These are phyloP conservation scores for Barbarea vulgaris DNA, from an alignment of 345 rosid genomes.

Conservation along the genomic window DNA sequence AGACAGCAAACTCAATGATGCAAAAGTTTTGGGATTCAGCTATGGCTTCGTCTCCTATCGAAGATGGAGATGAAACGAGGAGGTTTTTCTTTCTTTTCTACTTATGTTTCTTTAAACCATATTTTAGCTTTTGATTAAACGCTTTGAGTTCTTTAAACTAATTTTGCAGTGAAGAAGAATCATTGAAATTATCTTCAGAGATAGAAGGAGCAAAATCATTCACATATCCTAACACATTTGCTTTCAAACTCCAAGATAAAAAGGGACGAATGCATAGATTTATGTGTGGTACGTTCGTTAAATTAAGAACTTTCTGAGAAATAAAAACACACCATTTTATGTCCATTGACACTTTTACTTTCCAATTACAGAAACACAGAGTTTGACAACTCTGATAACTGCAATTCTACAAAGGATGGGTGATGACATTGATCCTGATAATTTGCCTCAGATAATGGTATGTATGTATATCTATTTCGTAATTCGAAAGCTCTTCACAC, in stretches of 20 bases:
- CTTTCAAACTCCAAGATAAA: constrained; percentile 85
- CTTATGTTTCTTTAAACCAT: constrained; percentile 9
- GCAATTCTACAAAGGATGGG: constrained; percentile 89
- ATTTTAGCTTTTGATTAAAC: constrained; percentile 18
- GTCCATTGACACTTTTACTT: background rate
- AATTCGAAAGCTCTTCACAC: background rate
- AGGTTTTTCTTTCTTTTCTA: constrained; percentile 32
- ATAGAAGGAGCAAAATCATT: constrained; percentile 63
- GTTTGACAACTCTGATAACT: constrained; percentile 73
- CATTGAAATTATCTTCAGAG: constrained; percentile 78
- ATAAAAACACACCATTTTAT: background rate
- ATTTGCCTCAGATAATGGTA: constrained; percentile 91
- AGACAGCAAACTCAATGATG: constrained; percentile 83
- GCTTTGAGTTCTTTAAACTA: background rate
- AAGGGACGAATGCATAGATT: constrained; percentile 91
- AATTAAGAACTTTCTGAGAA: background rate
- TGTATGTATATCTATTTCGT: background rate
- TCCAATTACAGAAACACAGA: constrained; percentile 57
- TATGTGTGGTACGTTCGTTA: constrained; percentile 62
- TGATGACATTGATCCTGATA: constrained; percentile 73
- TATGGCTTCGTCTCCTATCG: constrained; percentile 70
- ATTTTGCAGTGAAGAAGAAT: constrained; percentile 67
- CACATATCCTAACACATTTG: constrained; percentile 57
- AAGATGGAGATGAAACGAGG: constrained; percentile 89
- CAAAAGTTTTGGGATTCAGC: constrained; percentile 99